Evolutionary conservation across 208 protist genomes (phyloP).

Genomic region (Vickermania spadyakhi): DNA sequence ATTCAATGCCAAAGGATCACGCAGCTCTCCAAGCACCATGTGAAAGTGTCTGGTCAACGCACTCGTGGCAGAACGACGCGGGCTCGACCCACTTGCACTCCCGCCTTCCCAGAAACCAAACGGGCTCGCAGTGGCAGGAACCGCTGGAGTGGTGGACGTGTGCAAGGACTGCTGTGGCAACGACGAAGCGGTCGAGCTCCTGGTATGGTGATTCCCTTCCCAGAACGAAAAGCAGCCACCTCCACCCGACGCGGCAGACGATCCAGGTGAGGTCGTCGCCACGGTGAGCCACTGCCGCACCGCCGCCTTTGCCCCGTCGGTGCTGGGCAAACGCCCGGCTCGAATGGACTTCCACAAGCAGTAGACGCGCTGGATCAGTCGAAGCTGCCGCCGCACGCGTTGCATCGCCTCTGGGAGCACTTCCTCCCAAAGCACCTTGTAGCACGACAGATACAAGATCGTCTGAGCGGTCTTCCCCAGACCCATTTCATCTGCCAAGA

Average conservation of each 20-base stretch:
- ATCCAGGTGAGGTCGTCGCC: background rate
- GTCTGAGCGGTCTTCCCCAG: conserved; percentile 89
- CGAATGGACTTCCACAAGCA: background rate
- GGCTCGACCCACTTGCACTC: background rate
- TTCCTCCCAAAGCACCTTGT: conserved; percentile 36
- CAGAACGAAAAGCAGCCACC: no score
- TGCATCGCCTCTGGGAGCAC: conserved; percentile 8
- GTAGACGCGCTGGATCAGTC: background rate
- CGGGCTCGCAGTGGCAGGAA: no score
- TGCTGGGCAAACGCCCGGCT: background rate
- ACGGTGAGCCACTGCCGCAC: background rate
- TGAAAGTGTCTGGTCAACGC: background rate
- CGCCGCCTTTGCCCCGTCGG: background rate
- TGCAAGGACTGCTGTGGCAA: no score
- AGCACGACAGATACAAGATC: conserved; percentile 52
- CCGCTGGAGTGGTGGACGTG: background rate
- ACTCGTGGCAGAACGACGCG: no score
- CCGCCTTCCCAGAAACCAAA: no score
- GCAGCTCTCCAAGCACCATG: background rate
- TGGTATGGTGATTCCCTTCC: background rate
- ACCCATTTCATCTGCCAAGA: conserved; percentile 94
- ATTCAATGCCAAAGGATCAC: background rate
- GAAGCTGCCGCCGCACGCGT: background rate
- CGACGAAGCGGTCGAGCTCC: background rate
- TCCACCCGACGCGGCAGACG: no score